phyloP scores from a whole-genome alignment of 345 rosid species.

The Salix dunnii region DNA sequence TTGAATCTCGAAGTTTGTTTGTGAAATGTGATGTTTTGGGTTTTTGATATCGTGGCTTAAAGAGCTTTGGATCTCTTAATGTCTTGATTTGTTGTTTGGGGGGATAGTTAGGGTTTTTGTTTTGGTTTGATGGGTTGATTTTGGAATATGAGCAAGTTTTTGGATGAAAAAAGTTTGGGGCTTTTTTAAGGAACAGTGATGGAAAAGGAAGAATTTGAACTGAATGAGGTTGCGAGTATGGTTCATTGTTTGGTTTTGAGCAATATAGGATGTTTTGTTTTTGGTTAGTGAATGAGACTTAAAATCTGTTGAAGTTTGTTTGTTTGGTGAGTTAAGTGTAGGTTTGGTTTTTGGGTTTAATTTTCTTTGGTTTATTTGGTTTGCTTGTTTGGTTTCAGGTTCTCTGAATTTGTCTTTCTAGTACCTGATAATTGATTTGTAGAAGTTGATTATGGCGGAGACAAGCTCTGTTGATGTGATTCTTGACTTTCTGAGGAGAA shows the following conservation, averaged over 20 bases:
- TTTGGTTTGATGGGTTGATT: slow-evolving; percentile 16
- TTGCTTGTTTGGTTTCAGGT: slow-evolving; percentile 31
- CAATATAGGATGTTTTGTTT: background rate
- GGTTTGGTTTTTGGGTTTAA: background rate
- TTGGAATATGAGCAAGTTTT: slow-evolving; percentile 1
- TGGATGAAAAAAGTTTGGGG: background rate
- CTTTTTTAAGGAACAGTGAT: background rate
- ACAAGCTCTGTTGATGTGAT: slow-evolving; percentile 64
- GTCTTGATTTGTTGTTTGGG: slow-evolving; percentile 14
- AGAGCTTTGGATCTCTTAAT: slow-evolving; percentile 20
- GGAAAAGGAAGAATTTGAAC: background rate
- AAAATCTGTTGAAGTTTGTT: background rate
- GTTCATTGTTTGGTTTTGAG: background rate
- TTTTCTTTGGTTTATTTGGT: background rate
- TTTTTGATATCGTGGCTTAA: slow-evolving; percentile 1
- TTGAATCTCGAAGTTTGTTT: background rate
- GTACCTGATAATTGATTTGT: slow-evolving; percentile 19
- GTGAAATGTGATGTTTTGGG: background rate
- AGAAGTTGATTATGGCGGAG: slow-evolving; percentile 56
- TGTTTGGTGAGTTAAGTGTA: background rate
- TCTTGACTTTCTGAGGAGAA: slow-evolving; percentile 70
- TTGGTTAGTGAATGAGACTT: background rate
- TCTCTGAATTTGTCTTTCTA: slow-evolving; percentile 20
- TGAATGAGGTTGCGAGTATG: background rate
- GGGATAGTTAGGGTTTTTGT: slow-evolving; percentile 7